These are phyloP conservation scores for Handroanthus guayacan DNA, from an alignment of 257 asterid species.

Conservation along the genomic window DNA sequence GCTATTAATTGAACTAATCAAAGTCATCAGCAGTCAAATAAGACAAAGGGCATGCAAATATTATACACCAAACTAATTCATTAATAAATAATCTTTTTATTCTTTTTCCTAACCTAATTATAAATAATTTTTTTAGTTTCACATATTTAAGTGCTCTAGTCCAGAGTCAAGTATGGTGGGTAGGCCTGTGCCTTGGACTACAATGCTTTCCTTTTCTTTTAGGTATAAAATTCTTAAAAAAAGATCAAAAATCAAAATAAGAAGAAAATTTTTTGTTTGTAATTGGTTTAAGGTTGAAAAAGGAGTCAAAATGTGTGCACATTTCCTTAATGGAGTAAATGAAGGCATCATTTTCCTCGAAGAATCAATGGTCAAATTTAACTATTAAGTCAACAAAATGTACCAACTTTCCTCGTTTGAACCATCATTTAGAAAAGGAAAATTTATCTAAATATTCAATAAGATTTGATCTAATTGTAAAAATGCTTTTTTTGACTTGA, in stretches of 20 bases:
- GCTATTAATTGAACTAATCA: too few species aligned
- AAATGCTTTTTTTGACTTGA: too few species aligned
- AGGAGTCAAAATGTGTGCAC: not conserved
- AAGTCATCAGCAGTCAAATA: too few species aligned
- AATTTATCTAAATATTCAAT: not conserved
- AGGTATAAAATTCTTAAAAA: not conserved
- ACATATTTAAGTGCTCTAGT: too few species aligned
- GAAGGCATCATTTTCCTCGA: not conserved
- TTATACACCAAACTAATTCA: too few species aligned
- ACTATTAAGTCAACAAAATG: conserved; percentile 38
- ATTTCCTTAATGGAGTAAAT: not conserved
- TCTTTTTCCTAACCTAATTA: too few species aligned
- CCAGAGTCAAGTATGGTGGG: conserved; percentile 13
- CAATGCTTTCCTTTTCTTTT: too few species aligned
- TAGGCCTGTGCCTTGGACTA: not conserved
- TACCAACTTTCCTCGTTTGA: conserved; percentile 17
- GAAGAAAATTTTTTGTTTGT: not conserved
- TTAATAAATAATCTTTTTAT: too few species aligned
- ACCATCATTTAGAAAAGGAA: not conserved
- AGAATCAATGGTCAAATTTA: not conserved
- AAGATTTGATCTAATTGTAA: too few species aligned
- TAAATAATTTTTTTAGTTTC: too few species aligned
- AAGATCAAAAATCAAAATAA: not conserved
- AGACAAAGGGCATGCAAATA: too few species aligned
- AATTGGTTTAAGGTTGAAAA: not conserved